Percentiles rank a stretch among this genome's conserved stretches.
Evolutionary conservation across 257 asterid genomes (phyloP).

Genomic region (Solanum clarkiae): DNA sequence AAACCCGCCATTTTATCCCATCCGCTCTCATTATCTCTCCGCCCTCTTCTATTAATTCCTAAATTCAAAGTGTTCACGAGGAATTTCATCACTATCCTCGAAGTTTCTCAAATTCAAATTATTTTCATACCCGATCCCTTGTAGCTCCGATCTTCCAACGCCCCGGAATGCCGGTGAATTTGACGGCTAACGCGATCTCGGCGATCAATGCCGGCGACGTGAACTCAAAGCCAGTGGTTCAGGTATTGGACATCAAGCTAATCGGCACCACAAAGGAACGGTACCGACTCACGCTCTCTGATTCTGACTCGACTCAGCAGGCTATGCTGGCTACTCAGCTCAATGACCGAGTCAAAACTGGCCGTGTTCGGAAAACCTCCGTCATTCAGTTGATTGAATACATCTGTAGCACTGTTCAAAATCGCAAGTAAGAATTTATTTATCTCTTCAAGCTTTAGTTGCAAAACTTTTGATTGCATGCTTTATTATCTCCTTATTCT

Average conservation of each 20-base stretch:
- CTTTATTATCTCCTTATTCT: background rate
- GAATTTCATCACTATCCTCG: background rate
- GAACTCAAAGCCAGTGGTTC: slow-evolving; percentile 86
- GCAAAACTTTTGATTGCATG: background rate
- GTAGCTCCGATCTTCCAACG: background rate
- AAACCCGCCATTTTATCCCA: background rate
- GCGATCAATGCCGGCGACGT: slow-evolving; percentile 72
- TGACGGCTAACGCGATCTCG: slow-evolving; percentile 64
- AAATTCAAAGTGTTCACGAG: background rate
- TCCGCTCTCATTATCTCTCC: background rate
- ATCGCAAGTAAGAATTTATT: slow-evolving; percentile 47
- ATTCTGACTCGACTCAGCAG: slow-evolving; percentile 59
- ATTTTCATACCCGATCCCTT: background rate
- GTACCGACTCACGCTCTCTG: slow-evolving; percentile 65
- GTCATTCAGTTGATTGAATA: slow-evolving; percentile 85
- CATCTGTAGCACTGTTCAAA: slow-evolving; percentile 62
- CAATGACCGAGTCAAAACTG: slow-evolving; percentile 55
- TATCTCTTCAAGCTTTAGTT: background rate
- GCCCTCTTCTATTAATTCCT: background rate
- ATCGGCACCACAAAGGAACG: slow-evolving; percentile 68
- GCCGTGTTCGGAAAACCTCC: slow-evolving; percentile 60
- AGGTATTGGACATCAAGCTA: slow-evolving; percentile 77
- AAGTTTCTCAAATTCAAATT: background rate
- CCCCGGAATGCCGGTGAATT: slow-evolving; percentile 48
- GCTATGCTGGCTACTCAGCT: slow-evolving; percentile 97